These are phyloP conservation scores for Taiwanofungus camphoratus DNA, from an alignment of 1,284 basidiomycete species.

Conservation along the genomic window DNA sequence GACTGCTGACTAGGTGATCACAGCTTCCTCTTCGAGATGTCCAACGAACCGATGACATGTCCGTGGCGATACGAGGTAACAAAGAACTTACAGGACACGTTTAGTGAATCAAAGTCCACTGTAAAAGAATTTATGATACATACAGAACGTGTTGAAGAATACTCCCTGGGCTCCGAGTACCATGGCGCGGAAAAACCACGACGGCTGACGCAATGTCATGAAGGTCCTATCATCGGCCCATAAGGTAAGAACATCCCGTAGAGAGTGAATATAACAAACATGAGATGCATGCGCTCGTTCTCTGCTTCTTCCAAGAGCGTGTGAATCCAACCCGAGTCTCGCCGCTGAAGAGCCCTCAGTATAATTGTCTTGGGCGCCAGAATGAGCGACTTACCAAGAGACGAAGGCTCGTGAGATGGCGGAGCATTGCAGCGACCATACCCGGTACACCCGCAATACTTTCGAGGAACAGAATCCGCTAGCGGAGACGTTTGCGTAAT, in stretches of 20 bases:
- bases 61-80: slow-evolving; percentile 79
- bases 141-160: slow-evolving; percentile 90
- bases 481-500: slow-evolving; percentile 1
- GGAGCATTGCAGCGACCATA: slow-evolving; percentile 86
- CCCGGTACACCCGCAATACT: slow-evolving; percentile 91
- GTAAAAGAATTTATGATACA: too few species aligned
- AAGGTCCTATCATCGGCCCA: slow-evolving; percentile 60
- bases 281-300: slow-evolving; percentile 93
- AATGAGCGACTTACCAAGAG: slow-evolving; percentile 55
- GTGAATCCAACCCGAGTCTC: slow-evolving; percentile 85
- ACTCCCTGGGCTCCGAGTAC: slow-evolving; percentile 87
- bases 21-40: slow-evolving; percentile 94
- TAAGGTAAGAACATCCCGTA: slow-evolving; percentile 4
- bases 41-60: slow-evolving; percentile 93
- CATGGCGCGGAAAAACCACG: slow-evolving; percentile 71
- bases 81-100: too few species aligned
- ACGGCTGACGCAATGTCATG: slow-evolving; percentile 80
- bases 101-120: too few species aligned
- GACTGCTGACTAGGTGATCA: slow-evolving; percentile 66
- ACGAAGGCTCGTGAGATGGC: slow-evolving; percentile 79
- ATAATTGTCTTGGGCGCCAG: slow-evolving; percentile 3
- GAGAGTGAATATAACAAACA: slow-evolving; percentile 38
- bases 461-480: slow-evolving; percentile 87
- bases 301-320: slow-evolving; percentile 91
- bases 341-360: slow-evolving; percentile 44